Conservation (phyloP, 2,329 filamentous ascomycete species). For the Pyrenophora tritici-repentis region DNA sequence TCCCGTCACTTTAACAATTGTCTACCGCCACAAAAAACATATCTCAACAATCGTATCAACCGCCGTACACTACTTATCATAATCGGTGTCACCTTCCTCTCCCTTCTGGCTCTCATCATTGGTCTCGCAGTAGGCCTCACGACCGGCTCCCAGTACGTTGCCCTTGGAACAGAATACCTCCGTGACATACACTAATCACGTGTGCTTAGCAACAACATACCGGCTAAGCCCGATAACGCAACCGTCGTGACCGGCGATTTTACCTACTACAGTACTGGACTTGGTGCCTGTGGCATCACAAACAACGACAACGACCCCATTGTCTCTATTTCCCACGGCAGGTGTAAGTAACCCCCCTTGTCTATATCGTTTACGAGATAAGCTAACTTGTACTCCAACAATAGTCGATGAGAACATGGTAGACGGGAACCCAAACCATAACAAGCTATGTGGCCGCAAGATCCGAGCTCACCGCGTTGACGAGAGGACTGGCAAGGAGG, state of each 20-base stretch:
- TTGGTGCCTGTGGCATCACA: slow-evolving; percentile 71
- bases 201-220: slow-evolving; percentile 43
- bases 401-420: slow-evolving; percentile 60
- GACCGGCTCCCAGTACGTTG: slow-evolving; percentile 24
- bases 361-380: not conserved
- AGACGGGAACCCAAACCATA: slow-evolving; percentile 62
- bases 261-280: slow-evolving; percentile 69
- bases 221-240: slow-evolving; percentile 59
- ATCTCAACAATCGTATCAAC: slow-evolving; percentile 46
- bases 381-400: not conserved
- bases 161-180: not conserved
- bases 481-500: slow-evolving; percentile 49
- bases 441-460: slow-evolving; percentile 69
- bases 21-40: slow-evolving; percentile 47
- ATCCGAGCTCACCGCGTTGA: slow-evolving; percentile 64
- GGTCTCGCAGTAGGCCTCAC: slow-evolving; percentile 50
- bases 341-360: slow-evolving; percentile 49
- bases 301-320: slow-evolving; percentile 63
- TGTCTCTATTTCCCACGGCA: slow-evolving; percentile 67
- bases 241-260: slow-evolving; percentile 65
- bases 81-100: slow-evolving; percentile 38
- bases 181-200: slow-evolving; percentile 13
- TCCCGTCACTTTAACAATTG: slow-evolving; percentile 42
- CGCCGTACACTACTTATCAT: slow-evolving; percentile 47
- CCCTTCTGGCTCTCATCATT: slow-evolving; percentile 48